These are phyloP conservation scores for Leishmania braziliensis DNA, from an alignment of 208 protist genomes.

Conservation along the genomic window DNA sequence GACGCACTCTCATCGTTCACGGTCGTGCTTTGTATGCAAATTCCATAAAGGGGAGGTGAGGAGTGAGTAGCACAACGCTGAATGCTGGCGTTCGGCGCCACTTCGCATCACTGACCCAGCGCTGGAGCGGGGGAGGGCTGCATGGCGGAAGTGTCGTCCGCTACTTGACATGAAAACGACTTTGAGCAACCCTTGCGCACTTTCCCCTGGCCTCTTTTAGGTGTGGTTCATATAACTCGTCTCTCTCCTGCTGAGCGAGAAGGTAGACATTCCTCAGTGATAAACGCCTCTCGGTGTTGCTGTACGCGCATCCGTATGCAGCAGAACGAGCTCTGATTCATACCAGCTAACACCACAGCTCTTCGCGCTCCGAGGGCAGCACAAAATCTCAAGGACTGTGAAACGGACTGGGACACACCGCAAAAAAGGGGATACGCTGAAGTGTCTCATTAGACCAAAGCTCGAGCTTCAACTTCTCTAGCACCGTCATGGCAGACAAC, in stretches of 20 bases:
- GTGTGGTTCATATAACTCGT: not conserved
- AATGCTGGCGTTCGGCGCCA: not conserved
- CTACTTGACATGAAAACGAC: not conserved
- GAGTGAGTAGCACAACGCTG: not conserved
- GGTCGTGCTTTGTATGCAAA: not conserved
- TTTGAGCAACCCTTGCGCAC: not conserved
- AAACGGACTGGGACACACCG: not conserved
- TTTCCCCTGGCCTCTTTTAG: not conserved
- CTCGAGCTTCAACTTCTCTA: not conserved
- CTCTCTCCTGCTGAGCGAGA: not conserved
- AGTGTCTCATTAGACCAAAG: not conserved
- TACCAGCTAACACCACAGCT: not conserved
- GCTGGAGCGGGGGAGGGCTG: not conserved
- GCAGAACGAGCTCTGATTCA: not conserved
- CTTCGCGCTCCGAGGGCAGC: not conserved
- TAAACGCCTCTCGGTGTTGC: not conserved
- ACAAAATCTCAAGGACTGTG: not conserved
- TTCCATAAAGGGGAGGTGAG: not conserved
- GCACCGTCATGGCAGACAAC: not conserved
- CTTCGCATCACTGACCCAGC: not conserved
- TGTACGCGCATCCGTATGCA: not conserved
- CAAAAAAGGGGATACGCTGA: not conserved
- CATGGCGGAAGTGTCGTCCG: not conserved
- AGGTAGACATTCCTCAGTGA: not conserved
- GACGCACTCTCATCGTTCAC: not conserved